phyloP scores from a whole-genome alignment of 1,284 basidiomycete species.

The Pisolithus thermaeus region DNA sequence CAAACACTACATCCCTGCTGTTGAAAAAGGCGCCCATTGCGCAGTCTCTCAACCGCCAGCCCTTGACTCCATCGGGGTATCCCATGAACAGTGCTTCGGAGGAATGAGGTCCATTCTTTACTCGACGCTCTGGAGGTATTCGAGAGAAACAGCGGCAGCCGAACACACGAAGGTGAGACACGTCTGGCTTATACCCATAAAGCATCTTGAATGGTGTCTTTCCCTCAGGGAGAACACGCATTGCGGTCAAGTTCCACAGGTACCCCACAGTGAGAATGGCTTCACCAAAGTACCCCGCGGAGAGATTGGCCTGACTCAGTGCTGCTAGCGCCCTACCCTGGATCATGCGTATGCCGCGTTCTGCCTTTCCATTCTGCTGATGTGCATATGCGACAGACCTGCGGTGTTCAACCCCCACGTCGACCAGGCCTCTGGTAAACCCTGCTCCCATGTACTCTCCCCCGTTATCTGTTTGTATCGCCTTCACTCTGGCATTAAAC shows the following conservation, averaged over 20 bases:
- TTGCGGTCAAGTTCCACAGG: not conserved
- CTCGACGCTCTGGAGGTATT: slow-evolving; percentile 8
- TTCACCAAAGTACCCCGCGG: not conserved
- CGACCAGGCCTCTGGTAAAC: too few relatives aligned
- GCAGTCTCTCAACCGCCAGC: not conserved
- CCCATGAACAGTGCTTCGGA: not conserved
- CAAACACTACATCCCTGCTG: not conserved
- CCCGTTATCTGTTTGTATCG: too few relatives aligned
- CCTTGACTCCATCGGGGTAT: not conserved
- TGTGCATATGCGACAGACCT: too few relatives aligned
- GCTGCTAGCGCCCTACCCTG: not conserved
- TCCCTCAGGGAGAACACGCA: not conserved
- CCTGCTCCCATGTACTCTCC: too few relatives aligned
- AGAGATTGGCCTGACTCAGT: not conserved
- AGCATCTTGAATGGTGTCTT: slow-evolving; percentile 6
- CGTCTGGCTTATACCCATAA: slow-evolving; percentile 4
- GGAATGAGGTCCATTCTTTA: slow-evolving; percentile 2
- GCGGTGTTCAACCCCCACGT: too few relatives aligned
- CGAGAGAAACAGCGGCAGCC: slow-evolving; percentile 8
- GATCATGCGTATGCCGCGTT: not conserved
- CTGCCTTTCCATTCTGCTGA: not conserved
- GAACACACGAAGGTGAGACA: slow-evolving; percentile 10
- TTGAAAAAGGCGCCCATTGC: not conserved
- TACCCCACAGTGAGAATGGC: not conserved
- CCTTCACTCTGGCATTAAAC: too few relatives aligned